Base-by-base conservation (phyloP, 306 rosid species). In the Carpinus viminea region DNA sequence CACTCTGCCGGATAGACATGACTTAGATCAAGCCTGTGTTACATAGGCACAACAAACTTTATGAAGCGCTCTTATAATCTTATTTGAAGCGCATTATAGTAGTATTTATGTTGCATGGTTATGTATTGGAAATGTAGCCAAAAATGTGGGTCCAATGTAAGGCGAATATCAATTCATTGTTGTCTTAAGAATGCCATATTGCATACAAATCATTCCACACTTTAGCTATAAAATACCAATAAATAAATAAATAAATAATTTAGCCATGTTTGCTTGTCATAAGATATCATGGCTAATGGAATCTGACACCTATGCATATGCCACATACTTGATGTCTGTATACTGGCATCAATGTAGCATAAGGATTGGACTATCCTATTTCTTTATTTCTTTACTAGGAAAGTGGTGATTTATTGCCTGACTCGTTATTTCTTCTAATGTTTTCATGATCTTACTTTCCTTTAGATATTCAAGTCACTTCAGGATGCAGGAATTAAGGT, bases 381-480 rank as follows among this genome's bases (percentile, higher is more conserved):
- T 65, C 69, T 50, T 73, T 18, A 48, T 76, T 51, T 45, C 28
- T 46, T 70, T 28, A 52, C 66, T 12, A 47, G 64, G n/a, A 47
- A 74, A 66, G 68, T 47, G 76, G 68, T 20, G 26, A 73, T 74
- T 59, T 62, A 21, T 81, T 47, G 28, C 62, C 45, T 65, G 76
- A 51, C 36, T 59, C 26, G 1, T 24, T 24, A 24, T 24, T 24
- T 79, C 43, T 76, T 69, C 38, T 41, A 53, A 75, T 28, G 12
- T 18, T 53, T 77, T 20, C 38, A 26, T 73, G 71, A 70, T 74
- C 68, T 76, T 79, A 36, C 81, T 76, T 87, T 74, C 34, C 73
- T 41, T 28, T 80, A 93, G 98, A 82, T 93, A 87, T 82, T 80
- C 78, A 76, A 82, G 82, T 85, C 91, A 76, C 88, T 93, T 80